Conservation (phyloP, 176 grass and related monocot species). For the Musa acuminata region DNA sequence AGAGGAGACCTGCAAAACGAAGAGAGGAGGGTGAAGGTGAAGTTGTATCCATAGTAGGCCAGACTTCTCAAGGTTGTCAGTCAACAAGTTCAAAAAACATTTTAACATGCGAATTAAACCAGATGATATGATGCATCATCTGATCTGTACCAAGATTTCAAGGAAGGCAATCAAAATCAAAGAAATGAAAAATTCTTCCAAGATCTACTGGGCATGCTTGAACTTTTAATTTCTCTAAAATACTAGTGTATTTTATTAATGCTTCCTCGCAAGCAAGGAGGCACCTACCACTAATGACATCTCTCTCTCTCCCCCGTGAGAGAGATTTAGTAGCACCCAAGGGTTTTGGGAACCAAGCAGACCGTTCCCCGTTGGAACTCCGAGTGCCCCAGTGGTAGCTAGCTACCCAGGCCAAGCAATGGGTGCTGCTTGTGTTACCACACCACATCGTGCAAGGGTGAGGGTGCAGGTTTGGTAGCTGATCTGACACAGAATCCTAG, state of each 20-base stretch:
- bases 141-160: neutral
- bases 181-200: too few relatives aligned
- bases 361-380: neutral
- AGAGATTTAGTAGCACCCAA: neutral
- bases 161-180: neutral
- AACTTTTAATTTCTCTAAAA: too few relatives aligned
- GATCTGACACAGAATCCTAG: conserved; percentile 1
- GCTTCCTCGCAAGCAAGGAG: too few relatives aligned
- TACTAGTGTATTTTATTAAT: too few relatives aligned
- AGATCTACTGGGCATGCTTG: too few relatives aligned
- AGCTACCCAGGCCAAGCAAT: neutral
- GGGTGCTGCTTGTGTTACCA: neutral
- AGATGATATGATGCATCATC: neutral
- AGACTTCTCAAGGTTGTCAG: neutral
- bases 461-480: neutral
- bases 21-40: neutral
- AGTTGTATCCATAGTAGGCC: neutral
- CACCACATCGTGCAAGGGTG: neutral
- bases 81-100: neutral
- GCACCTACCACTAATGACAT: too few relatives aligned
- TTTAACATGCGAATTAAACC: neutral
- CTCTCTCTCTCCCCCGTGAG: neutral
- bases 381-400: neutral
- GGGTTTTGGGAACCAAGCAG: neutral
- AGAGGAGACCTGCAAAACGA: neutral